Conservation (phyloP, 441 rosid species). For the Pelargonium cotyledonis region DNA sequence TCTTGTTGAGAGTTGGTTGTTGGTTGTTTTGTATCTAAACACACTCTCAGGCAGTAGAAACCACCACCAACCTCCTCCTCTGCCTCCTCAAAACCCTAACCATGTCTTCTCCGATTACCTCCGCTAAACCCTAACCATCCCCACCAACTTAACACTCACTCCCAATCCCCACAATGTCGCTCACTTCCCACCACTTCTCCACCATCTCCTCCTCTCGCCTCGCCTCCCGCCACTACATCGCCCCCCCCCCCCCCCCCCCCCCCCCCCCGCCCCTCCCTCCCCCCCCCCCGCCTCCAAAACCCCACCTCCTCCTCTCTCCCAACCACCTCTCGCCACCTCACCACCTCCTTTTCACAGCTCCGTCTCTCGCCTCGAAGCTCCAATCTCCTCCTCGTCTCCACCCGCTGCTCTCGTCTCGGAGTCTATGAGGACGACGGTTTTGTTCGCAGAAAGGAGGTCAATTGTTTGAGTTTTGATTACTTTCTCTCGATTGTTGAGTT, state of each 20-base stretch:
- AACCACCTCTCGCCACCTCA: slow-evolving; percentile 22
- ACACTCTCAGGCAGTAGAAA: too few species aligned
- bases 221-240: slow-evolving; percentile 30
- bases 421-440: slow-evolving; percentile 25
- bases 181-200: slow-evolving; percentile 36
- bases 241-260: slow-evolving; percentile 23
- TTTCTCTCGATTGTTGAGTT: slow-evolving; percentile 51
- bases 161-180: slow-evolving; percentile 34
- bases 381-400: slow-evolving; percentile 1
- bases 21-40: too few species aligned
- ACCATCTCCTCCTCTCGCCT: slow-evolving; percentile 22
- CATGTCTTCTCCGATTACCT: neutral
- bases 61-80: too few species aligned
- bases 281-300: slow-evolving; percentile 22
- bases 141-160: neutral
- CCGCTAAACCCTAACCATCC: slow-evolving; percentile 4
- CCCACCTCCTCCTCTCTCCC: slow-evolving; percentile 27
- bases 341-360: slow-evolving; percentile 15
- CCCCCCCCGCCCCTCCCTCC: slow-evolving; percentile 29
- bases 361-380: slow-evolving; percentile 10
- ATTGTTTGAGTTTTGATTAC: slow-evolving; percentile 34
- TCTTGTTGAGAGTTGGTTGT: too few species aligned
- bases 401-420: slow-evolving; percentile 21
- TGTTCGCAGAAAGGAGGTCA: slow-evolving; percentile 15
- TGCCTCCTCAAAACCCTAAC: too few species aligned